A percentile compares a stretch with the other conserved stretches of the same genome.
Evolutionary conservation across 2,329 filamentous ascomycete species (phyloP).

Genomic region (Stachybotrys chlorohalonatus): DNA sequence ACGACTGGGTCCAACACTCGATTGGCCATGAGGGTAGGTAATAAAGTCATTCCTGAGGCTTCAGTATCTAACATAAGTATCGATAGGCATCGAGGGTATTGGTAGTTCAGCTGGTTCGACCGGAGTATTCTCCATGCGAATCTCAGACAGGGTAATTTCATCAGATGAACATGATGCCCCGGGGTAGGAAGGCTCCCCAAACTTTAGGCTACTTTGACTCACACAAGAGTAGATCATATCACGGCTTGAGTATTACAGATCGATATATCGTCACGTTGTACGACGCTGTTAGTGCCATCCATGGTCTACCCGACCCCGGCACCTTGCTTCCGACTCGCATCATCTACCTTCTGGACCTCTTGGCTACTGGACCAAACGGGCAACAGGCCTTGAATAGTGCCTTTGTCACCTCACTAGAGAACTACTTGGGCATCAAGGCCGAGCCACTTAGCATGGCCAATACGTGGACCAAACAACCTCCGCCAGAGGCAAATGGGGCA

Average conservation of each 20-base stretch:
- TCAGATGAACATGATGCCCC: neutral
- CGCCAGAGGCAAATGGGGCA: conserved; percentile 9
- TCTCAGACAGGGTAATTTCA: neutral
- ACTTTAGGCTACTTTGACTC: neutral
- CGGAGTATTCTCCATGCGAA: conserved; percentile 21
- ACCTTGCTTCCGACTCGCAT: conserved; percentile 8
- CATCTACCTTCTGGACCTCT: conserved; percentile 16
- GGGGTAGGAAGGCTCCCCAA: too few relatives aligned
- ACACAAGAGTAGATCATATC: conserved; percentile 6
- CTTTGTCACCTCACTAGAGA: conserved; percentile 17
- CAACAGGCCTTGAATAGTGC: conserved; percentile 5
- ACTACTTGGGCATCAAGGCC: conserved; percentile 7
- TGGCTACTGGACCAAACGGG: neutral
- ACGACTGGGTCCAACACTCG: conserved; percentile 30
- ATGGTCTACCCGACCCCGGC: conserved; percentile 5
- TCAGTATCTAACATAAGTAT: neutral
- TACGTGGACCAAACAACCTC: conserved; percentile 11
- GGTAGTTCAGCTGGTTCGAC: conserved; percentile 10
- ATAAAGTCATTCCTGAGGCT: neutral
- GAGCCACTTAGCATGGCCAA: conserved; percentile 8
- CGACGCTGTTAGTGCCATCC: neutral
- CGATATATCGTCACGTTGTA: neutral
- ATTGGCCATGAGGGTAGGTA: conserved; percentile 26
- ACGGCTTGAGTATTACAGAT: conserved; percentile 9
- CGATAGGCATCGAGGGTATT: conserved; percentile 12